Conservation (phyloP, 129 eudicot species). For the Lactuca sativa region DNA sequence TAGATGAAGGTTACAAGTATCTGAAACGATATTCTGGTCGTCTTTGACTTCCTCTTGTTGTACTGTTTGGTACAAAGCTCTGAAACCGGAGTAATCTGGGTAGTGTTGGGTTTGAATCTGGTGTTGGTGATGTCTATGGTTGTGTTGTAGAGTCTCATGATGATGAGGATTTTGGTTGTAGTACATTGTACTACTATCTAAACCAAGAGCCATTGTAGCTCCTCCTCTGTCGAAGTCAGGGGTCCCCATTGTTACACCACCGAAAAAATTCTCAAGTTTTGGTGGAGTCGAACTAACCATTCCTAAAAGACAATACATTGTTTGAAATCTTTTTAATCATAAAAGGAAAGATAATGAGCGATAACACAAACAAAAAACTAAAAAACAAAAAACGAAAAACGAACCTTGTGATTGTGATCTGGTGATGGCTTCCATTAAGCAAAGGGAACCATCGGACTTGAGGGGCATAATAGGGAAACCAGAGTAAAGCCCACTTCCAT, state of each 20-base stretch:
- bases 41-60: constrained; percentile 36
- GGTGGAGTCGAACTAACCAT: constrained; percentile 63
- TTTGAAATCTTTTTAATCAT: constrained; percentile 6
- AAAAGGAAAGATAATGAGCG: constrained; percentile 7
- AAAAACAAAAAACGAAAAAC: neutral
- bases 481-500: constrained; percentile 45
- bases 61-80: constrained; percentile 46
- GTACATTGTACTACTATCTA: constrained; percentile 61
- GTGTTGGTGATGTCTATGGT: constrained; percentile 42
- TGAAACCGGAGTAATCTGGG: constrained; percentile 49
- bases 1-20: constrained; percentile 26
- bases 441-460: constrained; percentile 75
- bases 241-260: constrained; percentile 77
- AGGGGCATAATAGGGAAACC: constrained; percentile 67
- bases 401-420: constrained; percentile 71
- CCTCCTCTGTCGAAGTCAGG: constrained; percentile 57
- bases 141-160: constrained; percentile 38
- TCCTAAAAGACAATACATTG: constrained; percentile 40
- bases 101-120: constrained; percentile 56
- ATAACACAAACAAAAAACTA: neutral
- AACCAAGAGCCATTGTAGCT: constrained; percentile 43
- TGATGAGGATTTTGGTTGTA: constrained; percentile 43
- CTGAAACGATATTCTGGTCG: constrained; percentile 21
- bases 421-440: constrained; percentile 75
- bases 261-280: constrained; percentile 92